Evolutionary conservation across 345 rosid genomes (phyloP).

Genomic region (Syzygium jambos): DNA sequence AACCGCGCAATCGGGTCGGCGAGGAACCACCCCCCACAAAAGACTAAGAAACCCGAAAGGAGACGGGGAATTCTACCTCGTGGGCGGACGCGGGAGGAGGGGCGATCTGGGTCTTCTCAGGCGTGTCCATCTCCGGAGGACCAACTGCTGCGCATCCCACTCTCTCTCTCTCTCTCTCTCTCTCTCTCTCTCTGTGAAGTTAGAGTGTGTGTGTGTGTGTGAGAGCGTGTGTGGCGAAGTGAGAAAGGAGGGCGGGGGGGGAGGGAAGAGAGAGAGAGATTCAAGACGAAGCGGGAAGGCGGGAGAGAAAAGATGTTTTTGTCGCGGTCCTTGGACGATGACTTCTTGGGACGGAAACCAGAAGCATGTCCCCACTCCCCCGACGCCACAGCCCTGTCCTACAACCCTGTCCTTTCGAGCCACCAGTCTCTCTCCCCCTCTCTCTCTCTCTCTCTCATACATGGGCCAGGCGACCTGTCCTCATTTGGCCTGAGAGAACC

Average conservation of each 20-base stretch:
- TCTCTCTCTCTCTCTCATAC: background rate
- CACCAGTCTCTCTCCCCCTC: background rate
- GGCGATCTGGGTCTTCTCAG: background rate
- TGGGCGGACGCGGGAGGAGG: background rate
- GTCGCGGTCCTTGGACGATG: background rate
- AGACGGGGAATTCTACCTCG: background rate
- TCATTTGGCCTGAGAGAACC: background rate
- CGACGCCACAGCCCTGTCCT: background rate
- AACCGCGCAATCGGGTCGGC: background rate
- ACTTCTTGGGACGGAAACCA: background rate
- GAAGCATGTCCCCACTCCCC: background rate
- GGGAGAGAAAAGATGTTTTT: background rate
- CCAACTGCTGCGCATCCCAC: background rate
- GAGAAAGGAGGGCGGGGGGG: background rate
- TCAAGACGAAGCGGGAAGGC: background rate
- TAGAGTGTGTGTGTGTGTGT: background rate
- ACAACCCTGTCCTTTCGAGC: background rate
- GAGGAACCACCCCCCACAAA: background rate
- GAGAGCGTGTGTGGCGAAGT: background rate
- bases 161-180: background rate
- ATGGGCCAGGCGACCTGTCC: background rate
- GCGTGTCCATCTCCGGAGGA: background rate
- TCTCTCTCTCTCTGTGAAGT: background rate
- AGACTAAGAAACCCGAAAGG: background rate
- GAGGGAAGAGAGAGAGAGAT: background rate